Evolutionary conservation across 305 asterid genomes (phyloP), one percentile per base, ranked within the genome.

Genomic region (Solanum hybrid): DNA sequence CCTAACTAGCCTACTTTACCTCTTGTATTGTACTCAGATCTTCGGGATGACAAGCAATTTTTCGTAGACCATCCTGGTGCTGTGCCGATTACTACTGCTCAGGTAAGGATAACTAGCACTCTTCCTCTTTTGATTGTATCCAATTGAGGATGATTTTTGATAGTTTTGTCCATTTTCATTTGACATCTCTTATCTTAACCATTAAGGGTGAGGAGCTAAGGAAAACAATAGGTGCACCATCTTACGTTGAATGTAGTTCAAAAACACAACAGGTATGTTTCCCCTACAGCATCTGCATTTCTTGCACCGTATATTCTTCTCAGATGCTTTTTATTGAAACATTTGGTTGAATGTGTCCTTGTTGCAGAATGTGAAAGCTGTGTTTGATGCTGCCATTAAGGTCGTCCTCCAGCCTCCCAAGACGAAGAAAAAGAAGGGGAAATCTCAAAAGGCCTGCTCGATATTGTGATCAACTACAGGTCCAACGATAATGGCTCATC

Each of bases 1-100:
- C 75, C 88, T 84, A 84, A 83, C 11, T 83, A 15, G 75, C 39
- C 38, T 20, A 27, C 75, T 84, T 51, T 51, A 15, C 61, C 4
- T 37, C 89, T 38, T 85, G 85, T 88, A 77, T 72, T 92, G 88
- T 51, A 90, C 88, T 91, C 90, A 93, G 94, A 93, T 68, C 90
- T 93, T 81, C 92, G 99, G 91, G 99, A 97, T 51, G 98, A 97
- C 87, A 93, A 95, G 91, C 98, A 95, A 82, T 96, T 90, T 90
- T 83, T 95, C 45, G 92, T 95, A 72, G 97, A 94, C 88, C 98
- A 96, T 91, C 98, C 98, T 26, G 94, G 95, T 90, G 94, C 97
- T 65, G 92, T 90, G 75, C 93, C 98, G 24, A 96, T 96, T 81
- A 92, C 98, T 38, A 93, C 93, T 26, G 92, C 94, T n/a, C 99